Conservation (phyloP, 768 basidiomycete species). For the Lentinula lateritia region DNA sequence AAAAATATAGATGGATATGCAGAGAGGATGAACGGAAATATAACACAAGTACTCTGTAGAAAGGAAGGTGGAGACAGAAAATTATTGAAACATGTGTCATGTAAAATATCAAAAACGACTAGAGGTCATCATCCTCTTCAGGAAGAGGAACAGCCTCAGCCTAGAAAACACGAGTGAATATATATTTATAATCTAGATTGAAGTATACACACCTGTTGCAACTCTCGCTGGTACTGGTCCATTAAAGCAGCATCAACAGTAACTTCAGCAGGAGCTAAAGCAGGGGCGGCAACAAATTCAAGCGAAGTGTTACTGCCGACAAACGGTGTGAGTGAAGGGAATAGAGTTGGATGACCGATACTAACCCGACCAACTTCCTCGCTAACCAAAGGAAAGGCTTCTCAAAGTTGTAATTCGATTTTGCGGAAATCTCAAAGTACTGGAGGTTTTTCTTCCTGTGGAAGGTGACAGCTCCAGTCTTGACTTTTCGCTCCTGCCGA, state of each 20-base stretch:
- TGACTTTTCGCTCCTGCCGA: slow-evolving; percentile 95
- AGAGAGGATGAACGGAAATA: background rate
- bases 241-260: slow-evolving; percentile 75
- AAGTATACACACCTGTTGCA: slow-evolving; percentile 49
- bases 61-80: background rate
- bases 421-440: slow-evolving; percentile 99
- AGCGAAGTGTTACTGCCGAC: slow-evolving; percentile 66
- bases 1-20: background rate
- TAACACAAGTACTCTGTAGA: background rate
- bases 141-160: slow-evolving; percentile 93
- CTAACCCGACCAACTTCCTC: slow-evolving; percentile 94
- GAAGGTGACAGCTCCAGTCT: slow-evolving; percentile 98
- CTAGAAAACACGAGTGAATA: slow-evolving; percentile 25
- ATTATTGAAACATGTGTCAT: background rate
- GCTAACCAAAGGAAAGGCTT: slow-evolving; percentile 99
- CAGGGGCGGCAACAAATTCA: slow-evolving; percentile 96
- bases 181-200: slow-evolving; percentile 8
- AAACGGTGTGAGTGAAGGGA: background rate
- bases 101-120: slow-evolving; percentile 16
- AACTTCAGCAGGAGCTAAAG: slow-evolving; percentile 92
- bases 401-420: slow-evolving; percentile 99
- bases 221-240: slow-evolving; percentile 71
- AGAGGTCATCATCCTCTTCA: slow-evolving; percentile 92
- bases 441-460: slow-evolving; percentile 99
- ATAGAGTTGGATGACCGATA: slow-evolving; percentile 6